Percentiles rank a stretch among this genome's conserved stretches.
Conservation (phyloP, 2,329 filamentous ascomycete genomes). For the Dichotomopilus funicola region DNA sequence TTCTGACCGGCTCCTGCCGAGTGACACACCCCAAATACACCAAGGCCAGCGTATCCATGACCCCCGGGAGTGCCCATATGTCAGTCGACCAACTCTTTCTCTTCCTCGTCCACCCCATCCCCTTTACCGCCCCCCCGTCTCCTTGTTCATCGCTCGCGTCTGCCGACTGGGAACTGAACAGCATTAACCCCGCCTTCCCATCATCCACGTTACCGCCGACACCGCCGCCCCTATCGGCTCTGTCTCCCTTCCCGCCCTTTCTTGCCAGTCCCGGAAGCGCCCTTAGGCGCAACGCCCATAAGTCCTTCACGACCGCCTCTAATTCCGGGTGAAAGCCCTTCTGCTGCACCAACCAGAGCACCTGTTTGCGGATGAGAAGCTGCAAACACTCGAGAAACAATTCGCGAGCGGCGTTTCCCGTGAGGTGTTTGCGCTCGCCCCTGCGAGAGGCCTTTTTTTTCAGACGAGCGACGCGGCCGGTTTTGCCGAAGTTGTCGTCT, state of each 20-base stretch:
- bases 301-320: conserved; percentile 71
- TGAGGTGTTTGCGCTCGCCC: conserved; percentile 49
- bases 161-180: conserved; percentile 58
- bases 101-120: conserved; percentile 12
- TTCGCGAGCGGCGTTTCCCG: conserved; percentile 62
- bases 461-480: conserved; percentile 48
- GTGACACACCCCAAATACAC: conserved; percentile 76
- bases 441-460: conserved; percentile 49
- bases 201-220: conserved; percentile 36
- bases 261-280: conserved; percentile 48
- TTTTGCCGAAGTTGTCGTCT: conserved; percentile 60
- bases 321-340: conserved; percentile 65
- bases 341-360: conserved; percentile 62
- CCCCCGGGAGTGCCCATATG: conserved; percentile 53
- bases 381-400: conserved; percentile 82
- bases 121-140: conserved; percentile 19
- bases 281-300: conserved; percentile 70
- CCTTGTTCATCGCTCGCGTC: conserved; percentile 33
- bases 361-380: conserved; percentile 75
- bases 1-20: conserved; percentile 66
- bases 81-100: conserved; percentile 41
- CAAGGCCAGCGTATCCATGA: conserved; percentile 69
- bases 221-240: conserved; percentile 30
- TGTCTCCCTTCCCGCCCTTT: conserved; percentile 27
- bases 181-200: conserved; percentile 32